Evolutionary conservation across 2,329 filamentous ascomycete genomes (phyloP), one percentile per base, ranked within the genome.

Genomic region (Lecanosticta acicola): DNA sequence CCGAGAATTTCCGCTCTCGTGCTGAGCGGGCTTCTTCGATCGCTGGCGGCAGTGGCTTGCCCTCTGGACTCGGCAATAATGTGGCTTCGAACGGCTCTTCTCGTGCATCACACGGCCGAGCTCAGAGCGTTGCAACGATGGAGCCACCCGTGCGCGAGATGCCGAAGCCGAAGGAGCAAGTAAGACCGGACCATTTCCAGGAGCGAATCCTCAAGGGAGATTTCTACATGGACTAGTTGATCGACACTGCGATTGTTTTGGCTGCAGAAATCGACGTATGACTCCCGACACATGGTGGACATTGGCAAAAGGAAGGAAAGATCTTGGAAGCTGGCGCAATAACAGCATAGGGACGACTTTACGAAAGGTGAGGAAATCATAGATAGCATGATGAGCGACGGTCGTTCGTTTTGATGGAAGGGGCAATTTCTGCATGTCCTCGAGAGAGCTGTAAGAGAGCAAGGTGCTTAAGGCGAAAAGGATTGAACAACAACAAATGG

Each of bases 161-260:
- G 53, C 71, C 76, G 55, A 74, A 75, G 59, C 71, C 73, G 34
- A 94, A 91, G 74, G 63, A 68, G 41, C 62, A 68, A 24, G 69
- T 67, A 53, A 67, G 70, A 20, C 90, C 91, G 21, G 93, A 98
- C 71, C 85, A 85, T 53, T 93, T 96, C 72, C 90, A 96, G 69
- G 93, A 98, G 76, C 82, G 94, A 57, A 97, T 98, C 60, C 77
- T 98, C 57, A 93, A 95, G 72, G 93, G 91, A 37, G 93, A 98
- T 63, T 97, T 98, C 62, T 93, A 93, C 73, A 96, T 97, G 89
- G 90, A 96, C 64, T 95, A 19, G 17, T 18, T n/a, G n/a, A n/a
- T n/a, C n/a, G n/a, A n/a, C n/a, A n/a, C n/a, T n/a, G n/a, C n/a
- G n/a, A n/a, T n/a, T n/a, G n/a, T n/a, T n/a, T n/a, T n/a, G n/a